A percentile compares a stretch with the other conserved stretches of the same genome.
Evolutionary conservation across 441 rosid genomes (phyloP).

Genomic region (Pelargonium myrrhifolium): DNA sequence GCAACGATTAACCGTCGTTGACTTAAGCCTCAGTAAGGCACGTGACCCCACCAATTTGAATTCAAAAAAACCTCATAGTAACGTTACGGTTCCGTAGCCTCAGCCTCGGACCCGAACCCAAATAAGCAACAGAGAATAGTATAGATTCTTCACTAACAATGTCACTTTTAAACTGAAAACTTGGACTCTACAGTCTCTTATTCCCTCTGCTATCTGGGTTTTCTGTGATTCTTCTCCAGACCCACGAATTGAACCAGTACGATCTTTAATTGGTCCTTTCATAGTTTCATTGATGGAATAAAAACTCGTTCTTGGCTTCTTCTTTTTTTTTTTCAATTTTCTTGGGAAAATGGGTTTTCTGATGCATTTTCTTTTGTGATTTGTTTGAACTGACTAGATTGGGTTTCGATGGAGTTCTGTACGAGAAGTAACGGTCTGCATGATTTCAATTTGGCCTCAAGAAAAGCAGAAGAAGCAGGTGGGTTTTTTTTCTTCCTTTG

Average conservation of each 20-base stretch:
- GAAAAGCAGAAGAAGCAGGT: conserved; percentile 95
- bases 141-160: background rate
- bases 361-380: background rate
- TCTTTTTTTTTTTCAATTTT: background rate
- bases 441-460: conserved; percentile 61
- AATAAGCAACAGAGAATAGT: background rate
- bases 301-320: background rate
- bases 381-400: conserved; percentile 9
- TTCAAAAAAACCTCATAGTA: conserved; percentile 1
- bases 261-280: background rate
- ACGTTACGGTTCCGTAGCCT: conserved; percentile 6
- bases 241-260: background rate
- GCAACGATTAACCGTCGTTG: background rate
- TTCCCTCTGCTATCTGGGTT: background rate
- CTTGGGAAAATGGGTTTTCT: conserved; percentile 9
- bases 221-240: background rate
- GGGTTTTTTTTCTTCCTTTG: conserved; percentile 1
- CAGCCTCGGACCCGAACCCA: conserved; percentile 2
- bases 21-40: background rate
- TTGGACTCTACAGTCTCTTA: background rate
- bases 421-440: conserved; percentile 40
- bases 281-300: background rate
- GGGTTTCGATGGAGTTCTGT: conserved; percentile 40
- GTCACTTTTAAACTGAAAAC: background rate
- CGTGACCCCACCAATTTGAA: conserved; percentile 3